A percentile compares a stretch with the other conserved stretches of the same genome.
These are phyloP conservation scores for Hymenoscyphus fraxineus DNA, from an alignment of 2,329 filamentous ascomycete genomes.

Conservation along the genomic window DNA sequence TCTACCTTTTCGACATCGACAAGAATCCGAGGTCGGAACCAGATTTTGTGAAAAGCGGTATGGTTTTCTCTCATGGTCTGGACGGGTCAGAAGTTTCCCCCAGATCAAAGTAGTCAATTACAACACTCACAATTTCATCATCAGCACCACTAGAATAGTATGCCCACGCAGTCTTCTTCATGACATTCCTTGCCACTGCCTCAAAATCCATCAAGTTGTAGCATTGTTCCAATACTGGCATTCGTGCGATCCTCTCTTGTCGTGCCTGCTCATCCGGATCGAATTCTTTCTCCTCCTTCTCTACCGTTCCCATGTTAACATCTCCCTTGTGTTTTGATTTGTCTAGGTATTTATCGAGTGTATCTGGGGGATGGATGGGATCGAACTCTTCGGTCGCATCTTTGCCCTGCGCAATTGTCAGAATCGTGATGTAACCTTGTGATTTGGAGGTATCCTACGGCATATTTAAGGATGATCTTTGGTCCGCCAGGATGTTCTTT, in stretches of 20 bases:
- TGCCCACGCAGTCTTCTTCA: slow-evolving; percentile 96
- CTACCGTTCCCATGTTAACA: slow-evolving; percentile 81
- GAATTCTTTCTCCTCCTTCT: slow-evolving; percentile 59
- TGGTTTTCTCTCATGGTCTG: slow-evolving; percentile 95
- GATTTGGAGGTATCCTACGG: slow-evolving; percentile 42
- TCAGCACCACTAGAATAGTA: slow-evolving; percentile 95
- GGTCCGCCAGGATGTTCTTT: slow-evolving; percentile 81
- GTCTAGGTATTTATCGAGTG: slow-evolving; percentile 79
- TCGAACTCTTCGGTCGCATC: slow-evolving; percentile 92
- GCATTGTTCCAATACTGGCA: slow-evolving; percentile 80
- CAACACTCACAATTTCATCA: slow-evolving; percentile 69
- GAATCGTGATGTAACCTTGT: not conserved
- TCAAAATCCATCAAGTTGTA: slow-evolving; percentile 97
- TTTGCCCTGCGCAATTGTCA: slow-evolving; percentile 54
- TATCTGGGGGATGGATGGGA: slow-evolving; percentile 85
- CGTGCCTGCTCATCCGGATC: slow-evolving; percentile 71
- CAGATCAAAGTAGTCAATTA: not conserved
- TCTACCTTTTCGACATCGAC: slow-evolving; percentile 87
- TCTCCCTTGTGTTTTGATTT: slow-evolving; percentile 82
- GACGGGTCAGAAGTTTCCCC: slow-evolving; percentile 18
- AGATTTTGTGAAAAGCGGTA: slow-evolving; percentile 91
- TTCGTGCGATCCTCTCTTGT: slow-evolving; percentile 67
- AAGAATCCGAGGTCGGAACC: slow-evolving; percentile 89
- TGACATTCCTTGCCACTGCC: slow-evolving; percentile 79
- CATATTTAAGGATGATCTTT: slow-evolving; percentile 96